Evolutionary conservation across 2,329 filamentous ascomycete species (phyloP).

Genomic region (Didymella segeticola): DNA sequence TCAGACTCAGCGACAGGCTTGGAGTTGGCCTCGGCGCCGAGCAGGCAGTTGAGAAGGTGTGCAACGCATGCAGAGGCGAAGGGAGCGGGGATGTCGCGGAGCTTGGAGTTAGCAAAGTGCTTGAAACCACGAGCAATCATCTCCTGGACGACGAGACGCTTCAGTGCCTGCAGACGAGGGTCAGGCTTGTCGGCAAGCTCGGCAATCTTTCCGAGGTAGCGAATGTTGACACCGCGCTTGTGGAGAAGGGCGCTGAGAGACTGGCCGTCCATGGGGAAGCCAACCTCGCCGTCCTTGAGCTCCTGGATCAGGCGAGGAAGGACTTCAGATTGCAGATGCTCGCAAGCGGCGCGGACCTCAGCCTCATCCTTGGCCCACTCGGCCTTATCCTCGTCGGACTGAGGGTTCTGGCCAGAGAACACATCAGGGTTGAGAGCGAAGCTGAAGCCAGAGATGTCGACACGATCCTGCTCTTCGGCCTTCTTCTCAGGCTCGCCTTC

Average conservation of each 20-base stretch:
- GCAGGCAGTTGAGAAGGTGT: slow-evolving; percentile 91
- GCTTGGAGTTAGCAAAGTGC: slow-evolving; percentile 80
- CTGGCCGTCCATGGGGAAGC: slow-evolving; percentile 98
- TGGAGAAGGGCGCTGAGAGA: slow-evolving; percentile 88
- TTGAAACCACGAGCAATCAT: slow-evolving; percentile 97
- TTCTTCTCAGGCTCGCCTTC: slow-evolving; percentile 25
- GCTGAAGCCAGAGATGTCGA: slow-evolving; percentile 86
- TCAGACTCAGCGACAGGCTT: slow-evolving; percentile 81
- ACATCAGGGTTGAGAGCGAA: slow-evolving; percentile 94
- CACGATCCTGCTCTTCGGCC: slow-evolving; percentile 65
- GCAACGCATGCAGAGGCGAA: slow-evolving; percentile 81
- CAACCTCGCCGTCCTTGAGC: slow-evolving; percentile 88
- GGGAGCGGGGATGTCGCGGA: slow-evolving; percentile 79
- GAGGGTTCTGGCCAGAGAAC: slow-evolving; percentile 89
- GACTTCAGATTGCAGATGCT: slow-evolving; percentile 75
- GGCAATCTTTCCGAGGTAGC: slow-evolving; percentile 89
- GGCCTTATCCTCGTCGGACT: slow-evolving; percentile 87
- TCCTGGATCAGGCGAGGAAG: slow-evolving; percentile 88
- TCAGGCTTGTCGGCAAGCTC: slow-evolving; percentile 65
- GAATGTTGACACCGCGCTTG: slow-evolving; percentile 95
- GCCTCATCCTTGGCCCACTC: slow-evolving; percentile 84
- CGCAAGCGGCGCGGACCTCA: slow-evolving; percentile 83
- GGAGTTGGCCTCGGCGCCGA: slow-evolving; percentile 78
- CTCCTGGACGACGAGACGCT: slow-evolving; percentile 81
- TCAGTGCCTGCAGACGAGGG: slow-evolving; percentile 77